Evolutionary conservation across 345 rosid genomes (phyloP).

Genomic region (Aurinia saxatilis): DNA sequence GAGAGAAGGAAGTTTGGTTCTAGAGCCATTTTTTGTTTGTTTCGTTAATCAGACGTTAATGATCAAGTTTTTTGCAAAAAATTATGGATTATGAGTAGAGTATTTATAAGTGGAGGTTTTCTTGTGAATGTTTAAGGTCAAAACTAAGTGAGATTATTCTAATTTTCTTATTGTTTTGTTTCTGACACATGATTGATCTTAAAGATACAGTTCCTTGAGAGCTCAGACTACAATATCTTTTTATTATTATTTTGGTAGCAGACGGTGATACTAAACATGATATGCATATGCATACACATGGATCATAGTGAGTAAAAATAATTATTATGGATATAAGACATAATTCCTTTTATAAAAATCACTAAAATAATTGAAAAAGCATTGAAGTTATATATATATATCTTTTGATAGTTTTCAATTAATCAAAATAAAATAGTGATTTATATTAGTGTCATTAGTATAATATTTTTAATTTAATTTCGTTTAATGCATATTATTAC

Average conservation of each 20-base stretch:
- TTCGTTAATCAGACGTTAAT: not conserved
- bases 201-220: slow-evolving; percentile 24
- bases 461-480: too few relatives aligned
- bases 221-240: slow-evolving; percentile 6
- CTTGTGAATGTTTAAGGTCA: slow-evolving; percentile 17
- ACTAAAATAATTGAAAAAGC: not conserved
- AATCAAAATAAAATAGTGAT: too few relatives aligned
- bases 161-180: not conserved
- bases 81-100: not conserved
- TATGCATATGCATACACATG: slow-evolving; percentile 15
- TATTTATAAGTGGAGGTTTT: slow-evolving; percentile 19
- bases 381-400: too few relatives aligned
- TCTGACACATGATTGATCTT: slow-evolving; percentile 26
- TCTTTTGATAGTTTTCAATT: not conserved
- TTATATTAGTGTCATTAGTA: too few relatives aligned
- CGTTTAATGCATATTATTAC: too few relatives aligned
- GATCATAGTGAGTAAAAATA: not conserved
- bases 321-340: not conserved
- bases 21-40: slow-evolving; percentile 22
- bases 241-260: not conserved
- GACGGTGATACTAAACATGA: slow-evolving; percentile 23
- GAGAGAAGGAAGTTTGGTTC: slow-evolving; percentile 25
- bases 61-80: not conserved
- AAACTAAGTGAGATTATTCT: slow-evolving; percentile 3
- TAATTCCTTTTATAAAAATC: not conserved